Evolutionary conservation across 495 filamentous ascomycete species (phyloP), one percentile per base, ranked within the genome.

Genomic region (Pyrenula aspistea): DNA sequence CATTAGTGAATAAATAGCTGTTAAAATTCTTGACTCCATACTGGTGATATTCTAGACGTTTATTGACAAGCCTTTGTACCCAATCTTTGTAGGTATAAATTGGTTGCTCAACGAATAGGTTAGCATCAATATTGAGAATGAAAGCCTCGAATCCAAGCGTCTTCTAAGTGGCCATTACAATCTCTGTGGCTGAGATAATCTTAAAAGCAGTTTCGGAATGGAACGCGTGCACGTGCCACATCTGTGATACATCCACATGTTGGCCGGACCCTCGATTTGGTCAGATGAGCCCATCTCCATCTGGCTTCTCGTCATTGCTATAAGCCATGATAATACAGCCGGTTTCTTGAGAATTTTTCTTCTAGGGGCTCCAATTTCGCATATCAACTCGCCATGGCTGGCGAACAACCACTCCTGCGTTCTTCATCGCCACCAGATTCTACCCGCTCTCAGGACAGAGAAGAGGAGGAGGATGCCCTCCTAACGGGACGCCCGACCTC

Each of bases 401-500:
- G 64, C 59, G 68, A 77, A 54, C 71, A 76, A 65, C 69, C 76
- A 49, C 68, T 76, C 24, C 62, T 75, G n/a, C 31, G 31, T 15
- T 42, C 31, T 60, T 64, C 65, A 53, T 70, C 71, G 49, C 73
- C 74, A 24, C 65, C 61, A 2, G 77, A 74, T 47, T 77, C 71
- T 53, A 74, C 77, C 12, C 66, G 57, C 24, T 73, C 73, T 2
- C 77, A 74, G 4, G 64, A 78, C 25, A 71, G 69, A 25, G 69
- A 71, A 56, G 77, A 81, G 55, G 83, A 87, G 65, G 84, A 87
- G 65, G 81, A 84, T 57, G 79, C 83, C 48, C 71, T 88, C 22
- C 69, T 88, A 24, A 85, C 82, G 3, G 84, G 83, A 21, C 66
- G 77, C 55, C 76, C 68, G 1, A 74, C 68, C 20, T 65, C 55